Evolutionary conservation across 768 basidiomycete genomes (phyloP), one percentile per base, ranked within the genome.

Genomic region (Cystofilobasidium capitatum): DNA sequence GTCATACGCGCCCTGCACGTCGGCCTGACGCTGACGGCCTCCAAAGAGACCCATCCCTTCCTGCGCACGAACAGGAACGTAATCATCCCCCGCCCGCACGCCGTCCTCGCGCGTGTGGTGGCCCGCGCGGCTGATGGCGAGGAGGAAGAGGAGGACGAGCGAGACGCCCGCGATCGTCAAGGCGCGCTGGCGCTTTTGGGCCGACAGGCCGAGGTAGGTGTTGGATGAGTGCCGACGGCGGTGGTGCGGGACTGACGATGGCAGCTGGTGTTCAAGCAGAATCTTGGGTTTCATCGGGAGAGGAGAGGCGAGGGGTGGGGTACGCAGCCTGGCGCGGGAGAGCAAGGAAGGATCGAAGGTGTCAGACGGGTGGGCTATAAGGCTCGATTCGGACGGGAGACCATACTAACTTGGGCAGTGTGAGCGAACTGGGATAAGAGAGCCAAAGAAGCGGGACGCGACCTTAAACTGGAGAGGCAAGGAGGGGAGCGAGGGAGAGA

Each of bases 1-100:
- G 13, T 66, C 65, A 14, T 66, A 44, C 29, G 3, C 37, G 39
- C 49, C 66, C 2, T 22, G 17, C 35, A n/a, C 36, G 39, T 60
- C 65, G 8, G n/a, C n/a, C n/a, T n/a, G n/a, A n/a, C n/a, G 17
- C 44, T 16, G 44, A 8, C 44, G 44, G 51, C 51, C 51, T 10
- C 51, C 51, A 14, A 55, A 33, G 4, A 55, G 10, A 10, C 10
- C 29, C 2, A 10, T 26, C 4, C 10, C 31, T 26, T 31, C 16
- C 51, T 55, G 51, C 51, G 51, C 51, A 2, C 51, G 26, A 2
- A 33, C 29, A 14, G 51, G 51, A 2, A 33, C 20, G 24, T 16
- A 10, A 16, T 51, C 8, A 6, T 49, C 45, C 8, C 13, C 20
- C 8, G 45, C 45, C 10, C 22, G 8, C 20, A 16, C 45, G 8